phyloP scores from a whole-genome alignment of 352 stramenopile genomes.

The Phytopythium sindhum region DNA sequence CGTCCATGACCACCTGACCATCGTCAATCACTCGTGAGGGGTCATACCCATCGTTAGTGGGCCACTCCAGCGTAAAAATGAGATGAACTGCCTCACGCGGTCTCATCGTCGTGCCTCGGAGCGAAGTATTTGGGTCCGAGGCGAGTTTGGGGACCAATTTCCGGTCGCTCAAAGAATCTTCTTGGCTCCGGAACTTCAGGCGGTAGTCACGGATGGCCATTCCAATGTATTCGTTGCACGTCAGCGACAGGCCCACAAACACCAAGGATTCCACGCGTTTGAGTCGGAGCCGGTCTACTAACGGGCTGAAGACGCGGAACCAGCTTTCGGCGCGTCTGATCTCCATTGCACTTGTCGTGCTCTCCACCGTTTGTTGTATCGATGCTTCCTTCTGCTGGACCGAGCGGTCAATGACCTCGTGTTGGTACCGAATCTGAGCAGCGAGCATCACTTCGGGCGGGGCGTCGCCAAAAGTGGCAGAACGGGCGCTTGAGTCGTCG shows the following conservation, averaged over 20 bases:
- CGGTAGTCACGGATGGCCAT: constrained; percentile 34
- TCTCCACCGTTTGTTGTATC: neutral
- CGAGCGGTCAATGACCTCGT: neutral
- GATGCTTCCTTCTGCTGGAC: neutral
- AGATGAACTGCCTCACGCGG: constrained; percentile 34
- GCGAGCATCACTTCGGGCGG: neutral
- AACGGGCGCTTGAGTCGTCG: neutral
- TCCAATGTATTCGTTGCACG: constrained; percentile 28
- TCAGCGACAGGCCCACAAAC: constrained; percentile 31
- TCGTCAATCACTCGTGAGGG: neutral
- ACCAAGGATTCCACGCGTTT: constrained; percentile 29
- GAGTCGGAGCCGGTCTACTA: constrained; percentile 32
- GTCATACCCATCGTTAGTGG: neutral
- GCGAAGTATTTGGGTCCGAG: constrained; percentile 34
- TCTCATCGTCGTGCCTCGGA: constrained; percentile 25
- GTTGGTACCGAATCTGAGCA: constrained; percentile 16
- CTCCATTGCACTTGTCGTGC: constrained; percentile 7
- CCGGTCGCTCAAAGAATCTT: neutral
- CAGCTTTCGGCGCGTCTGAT: constrained; percentile 23
- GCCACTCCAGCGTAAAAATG: constrained; percentile 28
- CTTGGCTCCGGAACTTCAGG: constrained; percentile 9
- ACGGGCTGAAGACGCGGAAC: constrained; percentile 30
- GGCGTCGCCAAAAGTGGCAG: neutral
- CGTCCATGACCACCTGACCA: constrained; percentile 1
- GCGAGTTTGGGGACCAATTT: constrained; percentile 10